Conservation (phyloP, 257 asterid species). For the Nicotiana tabacum region DNA sequence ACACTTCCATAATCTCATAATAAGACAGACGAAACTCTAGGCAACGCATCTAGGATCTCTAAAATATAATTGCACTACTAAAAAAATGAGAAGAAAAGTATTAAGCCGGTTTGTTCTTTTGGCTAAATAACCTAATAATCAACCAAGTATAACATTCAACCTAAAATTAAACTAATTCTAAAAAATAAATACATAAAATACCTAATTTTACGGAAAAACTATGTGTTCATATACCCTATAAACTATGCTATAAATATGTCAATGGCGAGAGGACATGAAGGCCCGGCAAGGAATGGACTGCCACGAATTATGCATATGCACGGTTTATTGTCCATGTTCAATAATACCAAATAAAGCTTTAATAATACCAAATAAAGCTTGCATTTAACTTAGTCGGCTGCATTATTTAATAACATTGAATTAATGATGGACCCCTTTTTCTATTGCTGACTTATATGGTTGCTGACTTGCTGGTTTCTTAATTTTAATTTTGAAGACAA, state of each 20-base stretch:
- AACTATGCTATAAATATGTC: too few relatives aligned
- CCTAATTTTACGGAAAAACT: fast-evolving
- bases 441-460: neutral
- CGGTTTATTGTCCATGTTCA: neutral
- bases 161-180: too few relatives aligned
- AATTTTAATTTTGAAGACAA: neutral
- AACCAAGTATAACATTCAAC: too few relatives aligned
- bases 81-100: too few relatives aligned
- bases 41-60: too few relatives aligned
- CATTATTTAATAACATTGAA: neutral
- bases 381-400: neutral
- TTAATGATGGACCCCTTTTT: neutral
- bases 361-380: neutral
- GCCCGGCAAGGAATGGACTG: neutral
- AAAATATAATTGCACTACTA: too few relatives aligned
- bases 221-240: too few relatives aligned
- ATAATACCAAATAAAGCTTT: neutral
- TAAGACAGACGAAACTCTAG: too few relatives aligned
- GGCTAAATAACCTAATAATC: too few relatives aligned
- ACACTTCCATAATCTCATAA: too few relatives aligned
- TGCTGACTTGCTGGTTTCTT: neutral
- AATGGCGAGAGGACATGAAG: neutral
- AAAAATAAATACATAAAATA: too few relatives aligned
- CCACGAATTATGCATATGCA: neutral
- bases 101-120: too few relatives aligned